phyloP scores from a whole-genome alignment of 1,139 yeast genomes.

The Candida albicans region DNA sequence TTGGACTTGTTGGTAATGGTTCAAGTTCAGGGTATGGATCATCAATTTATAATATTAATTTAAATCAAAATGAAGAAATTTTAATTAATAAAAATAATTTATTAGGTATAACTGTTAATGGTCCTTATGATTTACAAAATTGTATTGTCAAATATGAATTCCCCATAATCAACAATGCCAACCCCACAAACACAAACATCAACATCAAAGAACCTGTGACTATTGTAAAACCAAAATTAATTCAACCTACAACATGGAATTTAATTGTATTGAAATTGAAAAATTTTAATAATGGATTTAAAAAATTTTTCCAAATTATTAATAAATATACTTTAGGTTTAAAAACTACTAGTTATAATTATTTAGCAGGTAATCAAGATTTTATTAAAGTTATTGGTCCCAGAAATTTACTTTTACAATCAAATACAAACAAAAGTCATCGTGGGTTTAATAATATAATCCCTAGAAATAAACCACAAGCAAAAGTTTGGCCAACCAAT shows the following conservation, averaged over 20 bases:
- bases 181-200: background rate
- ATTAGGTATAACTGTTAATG: constrained; percentile 53
- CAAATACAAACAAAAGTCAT: constrained; percentile 22
- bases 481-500: background rate
- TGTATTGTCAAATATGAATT: constrained; percentile 31
- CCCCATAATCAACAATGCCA: constrained; percentile 13
- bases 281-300: background rate
- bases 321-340: constrained; percentile 2
- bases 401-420: constrained; percentile 52
- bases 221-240: constrained; percentile 5
- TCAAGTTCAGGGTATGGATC: no score
- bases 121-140: constrained; percentile 46
- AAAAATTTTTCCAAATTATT: background rate
- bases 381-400: constrained; percentile 58
- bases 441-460: constrained; percentile 9
- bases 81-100: constrained; percentile 48
- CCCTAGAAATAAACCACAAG: constrained; percentile 8
- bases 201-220: background rate
- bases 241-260: constrained; percentile 6
- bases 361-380: constrained; percentile 32
- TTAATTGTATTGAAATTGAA: constrained; percentile 3
- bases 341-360: constrained; percentile 16
- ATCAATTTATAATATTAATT: constrained; percentile 48
- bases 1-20: constrained; percentile 58
- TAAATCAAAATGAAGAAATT: constrained; percentile 49